A percentile compares a stretch with the other conserved stretches of the same genome.
Conservation (phyloP, 2,329 filamentous ascomycete species). For the Epichloe elymi region DNA sequence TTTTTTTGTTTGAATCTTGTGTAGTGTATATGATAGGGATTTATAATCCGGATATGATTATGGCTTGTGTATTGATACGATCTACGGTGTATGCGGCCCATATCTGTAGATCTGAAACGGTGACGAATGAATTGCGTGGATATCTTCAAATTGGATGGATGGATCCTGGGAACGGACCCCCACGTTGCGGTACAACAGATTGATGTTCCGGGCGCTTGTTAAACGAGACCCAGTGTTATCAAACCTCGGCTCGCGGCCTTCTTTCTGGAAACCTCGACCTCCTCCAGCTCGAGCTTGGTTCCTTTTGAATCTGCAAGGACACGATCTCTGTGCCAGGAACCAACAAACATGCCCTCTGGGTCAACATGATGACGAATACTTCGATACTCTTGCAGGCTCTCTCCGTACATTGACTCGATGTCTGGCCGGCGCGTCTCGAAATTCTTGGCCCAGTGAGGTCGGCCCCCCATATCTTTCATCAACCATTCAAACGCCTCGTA, state of each 20-base stretch:
- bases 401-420: slow-evolving; percentile 55
- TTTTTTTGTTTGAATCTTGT: not conserved
- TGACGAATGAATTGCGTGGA: too few relatives aligned
- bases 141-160: too few relatives aligned
- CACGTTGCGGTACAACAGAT: too few relatives aligned
- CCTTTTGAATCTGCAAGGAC: slow-evolving; percentile 31
- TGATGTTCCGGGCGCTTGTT: not conserved
- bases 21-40: slow-evolving; percentile 1
- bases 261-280: slow-evolving; percentile 19
- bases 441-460: slow-evolving; percentile 90
- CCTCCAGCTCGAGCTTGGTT: slow-evolving; percentile 22
- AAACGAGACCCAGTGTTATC: slow-evolving; percentile 8
- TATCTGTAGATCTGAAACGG: too few relatives aligned
- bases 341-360: slow-evolving; percentile 75
- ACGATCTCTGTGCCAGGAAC: slow-evolving; percentile 73
- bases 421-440: slow-evolving; percentile 51
- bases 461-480: slow-evolving; percentile 72
- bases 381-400: slow-evolving; percentile 53
- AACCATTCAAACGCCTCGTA: slow-evolving; percentile 86
- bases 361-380: slow-evolving; percentile 57
- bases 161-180: too few relatives aligned
- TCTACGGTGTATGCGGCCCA: too few relatives aligned
- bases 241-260: slow-evolving; percentile 15
- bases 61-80: not conserved
- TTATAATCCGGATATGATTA: not conserved